Evolutionary conservation across 1,284 basidiomycete species (phyloP).

Genomic region (Ustilago nuda): DNA sequence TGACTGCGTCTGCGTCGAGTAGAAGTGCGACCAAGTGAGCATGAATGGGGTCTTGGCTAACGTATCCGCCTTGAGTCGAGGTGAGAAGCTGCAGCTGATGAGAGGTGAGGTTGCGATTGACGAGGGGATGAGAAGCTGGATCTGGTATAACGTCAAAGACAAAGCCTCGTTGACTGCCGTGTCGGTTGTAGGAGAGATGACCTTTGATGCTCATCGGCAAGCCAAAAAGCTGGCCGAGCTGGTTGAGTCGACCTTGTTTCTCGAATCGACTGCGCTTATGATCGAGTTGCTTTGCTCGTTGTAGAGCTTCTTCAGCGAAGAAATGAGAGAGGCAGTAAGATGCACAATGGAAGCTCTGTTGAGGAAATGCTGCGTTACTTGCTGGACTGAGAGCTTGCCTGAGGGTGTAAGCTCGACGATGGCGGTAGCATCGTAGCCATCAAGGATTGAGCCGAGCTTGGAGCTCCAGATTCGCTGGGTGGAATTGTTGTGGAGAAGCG

Average conservation of each 20-base stretch:
- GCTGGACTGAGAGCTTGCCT: conserved; percentile 22
- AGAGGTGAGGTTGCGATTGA: conserved; percentile 17
- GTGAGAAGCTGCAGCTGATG: conserved; percentile 19
- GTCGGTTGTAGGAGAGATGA: conserved; percentile 34
- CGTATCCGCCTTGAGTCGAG: conserved; percentile 32
- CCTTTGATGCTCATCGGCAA: conserved; percentile 57
- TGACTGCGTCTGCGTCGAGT: conserved; percentile 41
- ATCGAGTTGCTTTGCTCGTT: conserved; percentile 34
- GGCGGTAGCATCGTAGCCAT: conserved; percentile 32
- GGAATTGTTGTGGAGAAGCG: conserved; percentile 15
- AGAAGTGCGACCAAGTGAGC: conserved; percentile 34
- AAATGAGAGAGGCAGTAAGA: conserved; percentile 49
- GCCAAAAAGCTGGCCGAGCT: conserved; percentile 44
- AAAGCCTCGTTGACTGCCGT: conserved; percentile 53
- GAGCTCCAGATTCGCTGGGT: conserved; percentile 23
- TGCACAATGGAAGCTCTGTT: conserved; percentile 40
- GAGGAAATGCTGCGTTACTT: conserved; percentile 31
- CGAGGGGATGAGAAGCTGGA: conserved; percentile 25
- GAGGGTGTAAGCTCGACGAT: conserved; percentile 26
- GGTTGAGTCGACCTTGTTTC: conserved; percentile 15
- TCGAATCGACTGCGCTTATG: conserved; percentile 17
- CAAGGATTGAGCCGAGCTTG: conserved; percentile 11
- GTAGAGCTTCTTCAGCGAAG: conserved; percentile 25
- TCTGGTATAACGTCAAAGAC: conserved; percentile 51
- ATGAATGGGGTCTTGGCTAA: conserved; percentile 23